Percentiles rank a stretch among this genome's conserved stretches.
phyloP scores from a whole-genome alignment of 768 basidiomycete species.

The Tylopilus subfusipes region DNA sequence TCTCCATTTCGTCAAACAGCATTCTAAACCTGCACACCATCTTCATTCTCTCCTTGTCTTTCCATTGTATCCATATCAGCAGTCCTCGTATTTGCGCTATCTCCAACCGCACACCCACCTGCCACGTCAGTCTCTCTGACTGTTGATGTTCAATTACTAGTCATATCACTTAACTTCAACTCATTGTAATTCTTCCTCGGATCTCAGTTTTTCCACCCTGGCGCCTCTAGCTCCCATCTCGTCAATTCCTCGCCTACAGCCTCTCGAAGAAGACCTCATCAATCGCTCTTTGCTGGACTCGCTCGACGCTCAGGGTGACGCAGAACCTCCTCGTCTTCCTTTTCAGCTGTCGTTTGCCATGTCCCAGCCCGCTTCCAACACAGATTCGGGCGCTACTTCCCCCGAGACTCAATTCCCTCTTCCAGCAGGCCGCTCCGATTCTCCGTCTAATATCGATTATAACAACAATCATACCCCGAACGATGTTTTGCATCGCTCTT shows the following conservation, averaged over 20 bases:
- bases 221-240: constrained; percentile 42
- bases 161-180: constrained; percentile 28
- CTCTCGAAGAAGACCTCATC: constrained; percentile 68
- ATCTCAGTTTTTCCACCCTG: constrained; percentile 41
- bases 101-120: constrained; percentile 27
- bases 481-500: constrained; percentile 28
- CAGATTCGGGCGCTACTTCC: constrained; percentile 48
- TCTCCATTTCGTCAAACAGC: constrained; percentile 27
- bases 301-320: constrained; percentile 80
- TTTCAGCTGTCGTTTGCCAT: constrained; percentile 39
- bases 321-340: constrained; percentile 51
- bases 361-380: constrained; percentile 48
- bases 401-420: constrained; percentile 55
- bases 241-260: constrained; percentile 33
- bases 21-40: constrained; percentile 26
- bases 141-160: constrained; percentile 43
- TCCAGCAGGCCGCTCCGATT: constrained; percentile 48
- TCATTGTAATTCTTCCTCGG: constrained; percentile 28
- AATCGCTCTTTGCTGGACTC: constrained; percentile 82
- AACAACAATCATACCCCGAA: constrained; percentile 36
- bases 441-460: constrained; percentile 41
- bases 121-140: constrained; percentile 32
- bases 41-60: constrained; percentile 25
- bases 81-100: constrained; percentile 34
- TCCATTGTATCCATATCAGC: constrained; percentile 45